Percentiles rank a stretch among this genome's conserved stretches.
Conservation (phyloP, 176 grass and related monocot species). For the Ensete glaucum region DNA sequence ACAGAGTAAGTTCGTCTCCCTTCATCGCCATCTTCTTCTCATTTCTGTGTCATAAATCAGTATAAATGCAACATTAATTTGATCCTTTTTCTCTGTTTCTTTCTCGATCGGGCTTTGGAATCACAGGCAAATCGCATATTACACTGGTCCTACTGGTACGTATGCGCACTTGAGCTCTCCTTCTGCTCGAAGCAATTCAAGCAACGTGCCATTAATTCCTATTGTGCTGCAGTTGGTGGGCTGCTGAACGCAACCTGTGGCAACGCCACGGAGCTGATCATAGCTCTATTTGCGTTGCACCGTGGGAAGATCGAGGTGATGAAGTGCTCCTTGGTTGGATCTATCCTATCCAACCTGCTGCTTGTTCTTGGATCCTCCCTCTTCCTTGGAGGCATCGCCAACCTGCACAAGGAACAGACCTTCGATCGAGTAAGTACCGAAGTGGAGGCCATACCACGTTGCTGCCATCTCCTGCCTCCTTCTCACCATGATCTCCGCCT, state of each 20-base stretch:
- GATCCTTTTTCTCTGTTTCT: not conserved
- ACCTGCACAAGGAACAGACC: slow-evolving; percentile 38
- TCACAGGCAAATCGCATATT: slow-evolving; percentile 65
- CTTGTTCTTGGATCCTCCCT: slow-evolving; percentile 87
- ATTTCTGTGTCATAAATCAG: no score
- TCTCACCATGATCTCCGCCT: not conserved
- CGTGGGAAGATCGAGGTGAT: slow-evolving; percentile 73
- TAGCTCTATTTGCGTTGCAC: slow-evolving; percentile 71
- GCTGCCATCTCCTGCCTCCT: not conserved
- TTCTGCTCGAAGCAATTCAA: not conserved
- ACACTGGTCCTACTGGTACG: slow-evolving; percentile 78
- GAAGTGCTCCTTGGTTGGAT: slow-evolving; percentile 80
- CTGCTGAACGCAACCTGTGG: slow-evolving; percentile 97
- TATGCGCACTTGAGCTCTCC: not conserved
- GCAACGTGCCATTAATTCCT: not conserved
- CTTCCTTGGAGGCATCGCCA: slow-evolving; percentile 60
- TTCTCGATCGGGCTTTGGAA: not conserved
- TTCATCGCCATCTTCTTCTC: not conserved
- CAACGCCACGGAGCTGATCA: slow-evolving; percentile 90
- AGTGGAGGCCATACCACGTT: not conserved
- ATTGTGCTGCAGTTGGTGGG: slow-evolving; percentile 54
- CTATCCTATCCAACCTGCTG: slow-evolving; percentile 83
- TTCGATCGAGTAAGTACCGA: slow-evolving; percentile 48
- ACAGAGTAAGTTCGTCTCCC: slow-evolving; percentile 46
- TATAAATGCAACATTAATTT: not conserved